Evolutionary conservation across 495 filamentous ascomycete genomes (phyloP).

Genomic region (Beverwykella pulmonaria): DNA sequence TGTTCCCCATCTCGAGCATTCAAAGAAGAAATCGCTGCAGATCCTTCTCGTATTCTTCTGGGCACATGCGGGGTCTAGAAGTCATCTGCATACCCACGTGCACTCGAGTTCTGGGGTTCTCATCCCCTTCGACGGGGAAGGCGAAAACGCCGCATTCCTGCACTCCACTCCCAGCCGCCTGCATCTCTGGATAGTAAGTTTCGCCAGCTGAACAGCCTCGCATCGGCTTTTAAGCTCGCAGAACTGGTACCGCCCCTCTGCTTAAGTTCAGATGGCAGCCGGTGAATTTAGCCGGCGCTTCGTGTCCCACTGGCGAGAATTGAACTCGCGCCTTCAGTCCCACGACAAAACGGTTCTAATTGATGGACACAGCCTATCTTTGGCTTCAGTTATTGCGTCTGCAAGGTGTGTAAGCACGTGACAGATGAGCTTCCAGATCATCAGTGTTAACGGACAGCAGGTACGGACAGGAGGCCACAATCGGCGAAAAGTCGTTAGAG

Average conservation of each 20-base stretch:
- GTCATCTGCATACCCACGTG: not conserved
- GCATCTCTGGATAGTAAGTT: not conserved
- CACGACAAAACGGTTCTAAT: conserved; percentile 9
- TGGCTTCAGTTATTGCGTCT: conserved; percentile 6
- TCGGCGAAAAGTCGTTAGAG: not conserved
- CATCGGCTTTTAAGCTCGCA: not conserved
- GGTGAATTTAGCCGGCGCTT: conserved; percentile 15
- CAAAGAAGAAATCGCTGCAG: no score
- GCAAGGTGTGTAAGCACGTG: conserved; percentile 16
- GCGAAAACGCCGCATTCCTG: not conserved
- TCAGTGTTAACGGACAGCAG: not conserved
- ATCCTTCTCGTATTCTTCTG: not conserved
- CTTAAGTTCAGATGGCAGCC: conserved; percentile 2
- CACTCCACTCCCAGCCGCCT: not conserved
- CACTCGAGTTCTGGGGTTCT: not conserved
- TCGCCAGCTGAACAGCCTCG: not conserved
- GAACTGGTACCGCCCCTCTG: not conserved
- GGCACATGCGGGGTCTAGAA: not conserved
- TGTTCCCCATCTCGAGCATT: no score
- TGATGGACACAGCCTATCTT: conserved; percentile 4
- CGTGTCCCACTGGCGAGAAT: conserved; percentile 16
- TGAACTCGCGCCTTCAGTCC: not conserved
- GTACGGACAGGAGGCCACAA: conserved; percentile 8
- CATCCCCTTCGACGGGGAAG: not conserved
- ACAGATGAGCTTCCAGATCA: not conserved